These are phyloP conservation scores for Podaxis carcinomalis DNA, from an alignment of 768 basidiomycete species.

Conservation along the genomic window DNA sequence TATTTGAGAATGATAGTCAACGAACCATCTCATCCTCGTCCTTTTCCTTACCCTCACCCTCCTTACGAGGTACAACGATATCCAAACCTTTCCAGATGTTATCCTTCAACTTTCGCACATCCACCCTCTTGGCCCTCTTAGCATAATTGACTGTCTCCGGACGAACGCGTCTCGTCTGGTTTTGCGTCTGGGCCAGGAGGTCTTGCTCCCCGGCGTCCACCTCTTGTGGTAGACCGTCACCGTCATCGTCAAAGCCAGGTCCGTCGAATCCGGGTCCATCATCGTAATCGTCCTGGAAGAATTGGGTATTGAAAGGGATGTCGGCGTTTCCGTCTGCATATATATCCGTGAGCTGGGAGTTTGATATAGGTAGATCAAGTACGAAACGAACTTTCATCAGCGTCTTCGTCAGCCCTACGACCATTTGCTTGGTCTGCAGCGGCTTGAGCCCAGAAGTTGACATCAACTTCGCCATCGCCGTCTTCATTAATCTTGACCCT, in stretches of 20 bases:
- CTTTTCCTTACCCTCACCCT: conserved; percentile 33
- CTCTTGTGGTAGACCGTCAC: conserved; percentile 30
- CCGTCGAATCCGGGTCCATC: conserved; percentile 75
- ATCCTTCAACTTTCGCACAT: conserved; percentile 94
- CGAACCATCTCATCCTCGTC: conserved; percentile 48
- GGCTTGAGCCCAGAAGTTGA: conserved; percentile 96
- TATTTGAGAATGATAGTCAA: background rate
- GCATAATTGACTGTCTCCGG: conserved; percentile 93
- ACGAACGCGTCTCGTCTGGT: conserved; percentile 69
- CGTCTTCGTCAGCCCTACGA: conserved; percentile 27
- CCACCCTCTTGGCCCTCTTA: conserved; percentile 93
- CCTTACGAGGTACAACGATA: conserved; percentile 53
- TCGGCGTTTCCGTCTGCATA: conserved; percentile 44
- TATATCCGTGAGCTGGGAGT: background rate
- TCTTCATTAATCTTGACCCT: conserved; percentile 51
- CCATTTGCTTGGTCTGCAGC: conserved; percentile 77
- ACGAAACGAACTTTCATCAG: conserved; percentile 55
- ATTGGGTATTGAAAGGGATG: conserved; percentile 90
- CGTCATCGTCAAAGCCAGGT: conserved; percentile 41
- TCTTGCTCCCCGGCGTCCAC: conserved; percentile 70
- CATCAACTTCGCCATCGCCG: conserved; percentile 87
- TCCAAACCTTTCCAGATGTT: conserved; percentile 95
- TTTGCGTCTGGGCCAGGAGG: conserved; percentile 76
- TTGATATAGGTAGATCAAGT: background rate
- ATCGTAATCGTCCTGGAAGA: conserved; percentile 92